phyloP scores from a whole-genome alignment of 1,284 basidiomycete genomes.

The Malassezia psittaci region DNA sequence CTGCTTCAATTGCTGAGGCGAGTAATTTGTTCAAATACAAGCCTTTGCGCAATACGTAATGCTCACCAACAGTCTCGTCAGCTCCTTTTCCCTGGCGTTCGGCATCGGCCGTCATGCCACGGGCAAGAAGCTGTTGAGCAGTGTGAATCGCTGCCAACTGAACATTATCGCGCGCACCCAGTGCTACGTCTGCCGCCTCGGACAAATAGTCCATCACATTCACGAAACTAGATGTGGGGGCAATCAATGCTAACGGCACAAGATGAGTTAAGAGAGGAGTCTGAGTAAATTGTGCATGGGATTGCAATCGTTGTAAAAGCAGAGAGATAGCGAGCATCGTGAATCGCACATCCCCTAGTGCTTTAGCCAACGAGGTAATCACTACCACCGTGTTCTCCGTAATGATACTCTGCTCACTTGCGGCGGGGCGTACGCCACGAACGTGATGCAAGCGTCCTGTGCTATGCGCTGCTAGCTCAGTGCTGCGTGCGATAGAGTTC shows the following conservation, averaged over 20 bases:
- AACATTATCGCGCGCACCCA: constrained; percentile 25
- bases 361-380: constrained; percentile 36
- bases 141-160: constrained; percentile 43
- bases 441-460: constrained; percentile 16
- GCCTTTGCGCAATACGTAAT: constrained; percentile 25
- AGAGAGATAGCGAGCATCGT: constrained; percentile 59
- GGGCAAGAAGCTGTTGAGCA: constrained; percentile 30
- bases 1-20: constrained; percentile 65
- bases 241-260: constrained; percentile 73
- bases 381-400: constrained; percentile 69
- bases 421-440: constrained; percentile 21
- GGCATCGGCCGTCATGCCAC: constrained; percentile 20
- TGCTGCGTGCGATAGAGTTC: constrained; percentile 74
- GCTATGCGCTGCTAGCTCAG: constrained; percentile 26
- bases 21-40: constrained; percentile 73
- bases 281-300: constrained; percentile 73
- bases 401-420: constrained; percentile 60
- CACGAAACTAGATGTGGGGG: constrained; percentile 65
- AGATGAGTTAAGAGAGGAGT: constrained; percentile 82
- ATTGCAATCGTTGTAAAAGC: constrained; percentile 75
- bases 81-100: constrained; percentile 12
- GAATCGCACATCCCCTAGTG: constrained; percentile 32
- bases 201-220: constrained; percentile 81
- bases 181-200: constrained; percentile 66
- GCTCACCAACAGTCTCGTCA: neutral